Evolutionary conservation across 306 rosid genomes (phyloP).

Genomic region (Dalbergia cochinchinensis): DNA sequence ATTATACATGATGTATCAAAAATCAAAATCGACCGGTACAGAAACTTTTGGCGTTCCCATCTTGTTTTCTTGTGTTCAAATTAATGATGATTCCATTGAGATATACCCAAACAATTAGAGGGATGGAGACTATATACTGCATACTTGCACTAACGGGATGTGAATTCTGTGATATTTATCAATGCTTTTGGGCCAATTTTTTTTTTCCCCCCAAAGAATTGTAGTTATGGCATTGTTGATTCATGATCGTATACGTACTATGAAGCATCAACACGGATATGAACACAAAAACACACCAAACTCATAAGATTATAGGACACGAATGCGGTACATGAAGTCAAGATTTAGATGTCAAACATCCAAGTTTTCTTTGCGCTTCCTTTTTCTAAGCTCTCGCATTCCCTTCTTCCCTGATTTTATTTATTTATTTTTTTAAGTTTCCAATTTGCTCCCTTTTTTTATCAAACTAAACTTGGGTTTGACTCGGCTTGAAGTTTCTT

Average conservation of each 20-base stretch:
- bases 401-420: no score
- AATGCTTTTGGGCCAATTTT: neutral
- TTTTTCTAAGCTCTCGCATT: no score
- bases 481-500: no score
- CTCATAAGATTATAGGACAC: no score
- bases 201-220: neutral
- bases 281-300: no score
- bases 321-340: no score
- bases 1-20: slow-evolving; percentile 7
- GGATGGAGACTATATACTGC: neutral
- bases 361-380: no score
- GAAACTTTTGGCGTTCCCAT: neutral
- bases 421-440: no score
- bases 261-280: no score
- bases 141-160: neutral
- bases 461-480: no score
- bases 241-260: neutral
- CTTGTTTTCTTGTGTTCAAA: slow-evolving; percentile 5
- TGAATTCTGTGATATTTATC: slow-evolving; percentile 22
- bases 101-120: neutral
- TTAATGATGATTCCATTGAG: neutral
- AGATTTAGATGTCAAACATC: no score
- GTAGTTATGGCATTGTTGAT: neutral
- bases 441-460: no score
- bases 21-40: slow-evolving; percentile 1